Evolutionary conservation across 2,329 filamentous ascomycete genomes (phyloP), one percentile per base, ranked within the genome.

Genomic region (Apiospora marii): DNA sequence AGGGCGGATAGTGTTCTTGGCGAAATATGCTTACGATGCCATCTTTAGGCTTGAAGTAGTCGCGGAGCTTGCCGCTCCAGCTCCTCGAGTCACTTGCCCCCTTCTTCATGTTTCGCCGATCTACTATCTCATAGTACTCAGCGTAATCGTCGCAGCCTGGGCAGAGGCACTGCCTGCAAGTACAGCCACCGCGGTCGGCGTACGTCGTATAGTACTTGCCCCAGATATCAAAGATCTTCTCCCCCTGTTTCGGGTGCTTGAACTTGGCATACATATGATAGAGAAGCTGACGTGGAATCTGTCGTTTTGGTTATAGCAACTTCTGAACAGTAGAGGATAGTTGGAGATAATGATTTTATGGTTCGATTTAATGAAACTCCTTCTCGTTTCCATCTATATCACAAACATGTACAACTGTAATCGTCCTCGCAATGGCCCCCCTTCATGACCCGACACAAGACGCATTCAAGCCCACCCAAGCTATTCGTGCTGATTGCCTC

Each of bases 201-300:
- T 69, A 73, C 37, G 53, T 58, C 6, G 71, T 72, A 64, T 72
- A 72, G 37, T 72, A 70, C 61, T 68, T 68, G n/a, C 71, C 58
- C 58, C 68, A 72, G 37, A 68, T 46, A 3, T 69, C 71, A 34
- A 43, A 70, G 12, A 70, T n/a, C 8, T 68, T 68, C 41, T 68
- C 67, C 10, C 19, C 58, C 58, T 64, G 58, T 22, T 41, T 41
- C 5, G 58, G 58, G 22, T 64, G 58, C 34, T 64, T 41, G 1
- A 41, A 19, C 58, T 12, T 64, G 58, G 10, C 58, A 64, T 64
- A 64, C 58, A 64, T 64, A 34, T 64, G 30, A 24, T 22, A 22
- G 34, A 4, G 30, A 34, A 64, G 34, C 22, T 41, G 58, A 2
- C 41, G 19, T n/a, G 34, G 22, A n/a, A 12, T n/a, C 7, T 22